These are phyloP conservation scores for Lentinula sp. DNA, from an alignment of 768 basidiomycete species.

Conservation along the genomic window DNA sequence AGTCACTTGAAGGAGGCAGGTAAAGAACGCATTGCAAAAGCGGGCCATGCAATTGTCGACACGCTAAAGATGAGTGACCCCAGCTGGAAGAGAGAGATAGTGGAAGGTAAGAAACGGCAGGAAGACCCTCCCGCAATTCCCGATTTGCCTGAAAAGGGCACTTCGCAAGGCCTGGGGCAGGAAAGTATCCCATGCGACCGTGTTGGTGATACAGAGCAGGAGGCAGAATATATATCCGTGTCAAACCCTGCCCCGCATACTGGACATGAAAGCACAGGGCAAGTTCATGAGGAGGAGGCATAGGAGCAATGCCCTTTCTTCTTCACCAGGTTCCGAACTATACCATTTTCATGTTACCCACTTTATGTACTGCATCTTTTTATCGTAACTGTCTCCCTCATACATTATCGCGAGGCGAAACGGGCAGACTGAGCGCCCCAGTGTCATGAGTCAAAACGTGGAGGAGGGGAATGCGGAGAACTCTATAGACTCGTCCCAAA, in stretches of 20 bases:
- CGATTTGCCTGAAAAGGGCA: not conserved
- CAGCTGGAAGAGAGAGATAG: slow-evolving; percentile 25
- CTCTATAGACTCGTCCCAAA: too few relatives aligned
- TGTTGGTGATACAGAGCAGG: not conserved
- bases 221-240: not conserved
- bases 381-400: too few relatives aligned
- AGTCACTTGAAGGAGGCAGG: slow-evolving; percentile 19
- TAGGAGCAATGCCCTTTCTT: too few relatives aligned
- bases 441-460: too few relatives aligned
- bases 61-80: not conserved
- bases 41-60: slow-evolving; percentile 18
- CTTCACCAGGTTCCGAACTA: slow-evolving; percentile 22
- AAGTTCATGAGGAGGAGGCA: not conserved
- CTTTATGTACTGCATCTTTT: not conserved
- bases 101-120: slow-evolving; percentile 18
- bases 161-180: not conserved
- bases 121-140: not conserved
- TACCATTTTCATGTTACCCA: not conserved
- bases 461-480: too few relatives aligned
- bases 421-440: too few relatives aligned
- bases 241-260: slow-evolving; percentile 63
- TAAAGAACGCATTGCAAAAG: slow-evolving; percentile 26
- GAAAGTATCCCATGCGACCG: not conserved
- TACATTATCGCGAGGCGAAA: too few relatives aligned
- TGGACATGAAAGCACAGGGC: not conserved